These are phyloP conservation scores for Tritrichomonas foetus DNA, from an alignment of 208 protist species.

Conservation along the genomic window DNA sequence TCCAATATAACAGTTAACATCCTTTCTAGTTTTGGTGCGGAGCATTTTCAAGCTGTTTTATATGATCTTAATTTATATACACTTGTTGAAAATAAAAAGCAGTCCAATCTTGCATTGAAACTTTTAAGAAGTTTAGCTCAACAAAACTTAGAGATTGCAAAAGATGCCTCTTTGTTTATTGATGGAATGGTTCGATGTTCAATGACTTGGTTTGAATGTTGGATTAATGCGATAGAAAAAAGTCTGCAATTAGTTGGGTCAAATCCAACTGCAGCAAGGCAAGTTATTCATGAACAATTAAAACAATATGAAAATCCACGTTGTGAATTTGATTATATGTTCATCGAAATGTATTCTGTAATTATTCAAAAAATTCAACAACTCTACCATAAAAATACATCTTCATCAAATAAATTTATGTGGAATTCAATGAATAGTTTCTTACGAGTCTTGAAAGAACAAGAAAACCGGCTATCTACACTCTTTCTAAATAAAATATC, in stretches of 20 bases:
- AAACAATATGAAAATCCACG: neutral
- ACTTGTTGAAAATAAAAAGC: neutral
- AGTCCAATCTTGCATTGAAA: neutral
- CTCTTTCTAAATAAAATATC: neutral
- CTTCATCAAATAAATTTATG: neutral
- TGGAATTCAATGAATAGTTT: neutral
- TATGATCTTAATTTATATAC: neutral
- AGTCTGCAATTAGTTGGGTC: too few species aligned
- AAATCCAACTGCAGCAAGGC: neutral
- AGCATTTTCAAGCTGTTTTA: conserved; percentile 8
- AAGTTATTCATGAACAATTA: neutral
- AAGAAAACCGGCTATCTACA: neutral
- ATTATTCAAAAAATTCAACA: neutral
- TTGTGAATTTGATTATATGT: neutral
- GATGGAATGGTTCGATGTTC: neutral
- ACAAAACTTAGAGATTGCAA: neutral
- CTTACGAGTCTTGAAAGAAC: neutral
- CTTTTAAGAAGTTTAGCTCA: neutral
- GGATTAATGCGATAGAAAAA: neutral
- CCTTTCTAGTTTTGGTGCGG: neutral
- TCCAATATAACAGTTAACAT: neutral
- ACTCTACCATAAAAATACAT: neutral
- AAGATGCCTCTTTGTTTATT: neutral
- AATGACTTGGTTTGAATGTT: neutral
- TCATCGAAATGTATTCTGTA: neutral